Percentiles rank a stretch among this genome's conserved stretches.
Conservation (phyloP, 192 early-diverging fungal species). For the Chytriomyces sp. region DNA sequence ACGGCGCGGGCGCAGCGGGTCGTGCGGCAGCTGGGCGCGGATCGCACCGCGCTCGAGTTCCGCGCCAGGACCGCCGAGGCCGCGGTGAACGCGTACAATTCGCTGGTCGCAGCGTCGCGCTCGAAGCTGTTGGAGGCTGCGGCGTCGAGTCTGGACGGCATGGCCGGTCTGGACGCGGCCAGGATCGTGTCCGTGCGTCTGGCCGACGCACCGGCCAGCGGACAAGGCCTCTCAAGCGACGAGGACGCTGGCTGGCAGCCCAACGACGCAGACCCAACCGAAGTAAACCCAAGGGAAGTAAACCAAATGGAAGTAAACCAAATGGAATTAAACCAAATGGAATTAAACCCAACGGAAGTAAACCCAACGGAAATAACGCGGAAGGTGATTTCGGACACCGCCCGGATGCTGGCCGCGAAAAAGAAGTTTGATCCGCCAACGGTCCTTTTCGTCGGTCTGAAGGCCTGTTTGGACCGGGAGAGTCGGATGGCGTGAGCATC, state of each 20-base stretch:
- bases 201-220: not conserved
- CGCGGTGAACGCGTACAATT: slow-evolving; percentile 25
- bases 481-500: not conserved
- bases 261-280: not conserved
- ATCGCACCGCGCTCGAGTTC: slow-evolving; percentile 8
- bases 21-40: slow-evolving; percentile 3
- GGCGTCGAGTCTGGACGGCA: not conserved
- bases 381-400: slow-evolving; percentile 26
- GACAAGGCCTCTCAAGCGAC: not conserved
- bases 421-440: slow-evolving; percentile 41
- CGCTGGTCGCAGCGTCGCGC: not conserved
- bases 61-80: slow-evolving; percentile 29
- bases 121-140: not conserved
- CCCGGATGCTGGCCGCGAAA: slow-evolving; percentile 32
- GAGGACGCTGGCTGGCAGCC: not conserved
- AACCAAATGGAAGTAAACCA: not conserved
- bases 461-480: no score
- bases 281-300: not conserved
- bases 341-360: not conserved
- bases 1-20: not conserved
- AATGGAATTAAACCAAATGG: not conserved
- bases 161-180: no score
- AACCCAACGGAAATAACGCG: slow-evolving; percentile 23
- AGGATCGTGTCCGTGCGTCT: no score
- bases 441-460: not conserved